Base-by-base conservation (phyloP, 2,329 filamentous ascomycete species). In the Colletotrichum liriopes region DNA sequence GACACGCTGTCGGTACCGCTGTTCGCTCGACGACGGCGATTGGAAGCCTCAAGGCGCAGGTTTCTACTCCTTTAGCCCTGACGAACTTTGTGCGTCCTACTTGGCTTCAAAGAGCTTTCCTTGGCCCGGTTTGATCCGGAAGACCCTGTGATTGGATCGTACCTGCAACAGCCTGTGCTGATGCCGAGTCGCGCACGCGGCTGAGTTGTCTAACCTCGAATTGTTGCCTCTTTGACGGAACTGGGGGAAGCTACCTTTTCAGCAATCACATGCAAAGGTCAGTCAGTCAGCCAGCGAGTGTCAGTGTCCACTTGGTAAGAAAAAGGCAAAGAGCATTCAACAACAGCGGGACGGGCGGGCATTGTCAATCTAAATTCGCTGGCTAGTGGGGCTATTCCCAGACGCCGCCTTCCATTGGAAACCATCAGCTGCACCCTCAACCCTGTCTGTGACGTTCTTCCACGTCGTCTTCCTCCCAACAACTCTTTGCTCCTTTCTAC, bases 391-490 rank as follows among this genome's bases (percentile, higher is more conserved):
- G 52, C 65, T 45, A 18, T 26, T 54, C 16, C 16, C 32, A 29
- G 8, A 52, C 43, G 49, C 29, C 18, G 39, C 29, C 32, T 68
- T 54, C 49, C 59, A 70, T 56, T 69, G 32, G 70, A 55, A 72
- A 59, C 65, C 52, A 26, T 37, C 23, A 52, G 35, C 60, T 63
- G 60, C 60, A 63, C 47, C 60, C 45, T 52, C 37, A 43, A 52
- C 69, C 69, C 60, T 41, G 60, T 39, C 70, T 60, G 70, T 70
- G 70, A 65, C 70, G 70, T 65, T 67, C 47, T 70, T 59, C 58
- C 45, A 68, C 52, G 29, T 67, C 43, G 52, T 20, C 47, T 52
- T 52, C 47, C n/a, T 45, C 60, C 52, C 60, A 54, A 70, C 65
- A 39, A 70, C 49, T 54, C 18, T 39, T 54, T 54, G 20, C 32